Evolutionary conservation across 306 rosid genomes (phyloP).

Genomic region (Sphenostylis stenocarpa): DNA sequence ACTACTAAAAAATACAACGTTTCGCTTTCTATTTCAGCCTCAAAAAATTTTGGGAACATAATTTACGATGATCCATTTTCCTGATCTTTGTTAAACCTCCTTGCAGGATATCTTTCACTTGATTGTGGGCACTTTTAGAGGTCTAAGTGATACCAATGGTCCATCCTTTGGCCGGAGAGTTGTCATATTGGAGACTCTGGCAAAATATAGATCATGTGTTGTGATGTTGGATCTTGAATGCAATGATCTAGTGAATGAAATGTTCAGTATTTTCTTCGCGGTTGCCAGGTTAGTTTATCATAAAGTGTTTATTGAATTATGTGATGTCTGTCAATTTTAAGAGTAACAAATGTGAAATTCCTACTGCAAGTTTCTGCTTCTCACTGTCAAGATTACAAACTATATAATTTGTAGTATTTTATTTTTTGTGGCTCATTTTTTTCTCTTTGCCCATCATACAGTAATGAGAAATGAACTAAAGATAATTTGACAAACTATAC

Average conservation of each 20-base stretch:
- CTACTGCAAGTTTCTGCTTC: slow-evolving; percentile 27
- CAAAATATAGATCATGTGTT: slow-evolving; percentile 96
- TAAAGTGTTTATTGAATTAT: slow-evolving; percentile 3
- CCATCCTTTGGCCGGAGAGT: slow-evolving; percentile 96
- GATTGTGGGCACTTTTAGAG: slow-evolving; percentile 88
- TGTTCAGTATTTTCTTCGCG: slow-evolving; percentile 80
- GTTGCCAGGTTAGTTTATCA: slow-evolving; percentile 82
- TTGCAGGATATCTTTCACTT: slow-evolving; percentile 86
- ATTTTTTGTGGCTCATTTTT: not conserved
- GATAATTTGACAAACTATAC: slow-evolving; percentile 16
- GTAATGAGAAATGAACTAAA: not conserved
- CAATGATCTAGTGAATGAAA: slow-evolving; percentile 86
- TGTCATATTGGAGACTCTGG: slow-evolving; percentile 95
- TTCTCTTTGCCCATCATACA: slow-evolving; percentile 2
- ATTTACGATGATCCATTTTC: slow-evolving; percentile 23
- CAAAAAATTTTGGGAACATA: not conserved
- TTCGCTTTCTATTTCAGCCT: not conserved
- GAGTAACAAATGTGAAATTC: not conserved
- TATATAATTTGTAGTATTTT: not conserved
- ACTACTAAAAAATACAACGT: slow-evolving; percentile 1
- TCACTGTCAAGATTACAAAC: not conserved
- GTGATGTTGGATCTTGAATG: slow-evolving; percentile 99
- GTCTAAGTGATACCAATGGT: slow-evolving; percentile 86
- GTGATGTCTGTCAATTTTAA: not conserved
- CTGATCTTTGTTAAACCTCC: slow-evolving; percentile 37